Percentiles rank a stretch among this genome's conserved stretches.
Conservation (phyloP, 768 basidiomycete species). For the Collybia sp. region DNA sequence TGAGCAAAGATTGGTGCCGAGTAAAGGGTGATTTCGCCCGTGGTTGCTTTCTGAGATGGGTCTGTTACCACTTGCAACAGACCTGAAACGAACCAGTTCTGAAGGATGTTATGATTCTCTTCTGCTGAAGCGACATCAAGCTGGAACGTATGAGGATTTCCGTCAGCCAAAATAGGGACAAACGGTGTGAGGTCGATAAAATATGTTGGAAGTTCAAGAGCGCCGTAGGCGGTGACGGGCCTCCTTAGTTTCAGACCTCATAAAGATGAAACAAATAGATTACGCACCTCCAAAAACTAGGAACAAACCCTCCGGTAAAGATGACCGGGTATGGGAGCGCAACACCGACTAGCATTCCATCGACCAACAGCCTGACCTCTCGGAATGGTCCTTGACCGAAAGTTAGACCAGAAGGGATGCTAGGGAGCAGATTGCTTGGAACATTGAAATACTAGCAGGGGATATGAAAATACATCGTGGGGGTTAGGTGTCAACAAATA, state of each 20-base stretch:
- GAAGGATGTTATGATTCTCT: slow-evolving; percentile 53
- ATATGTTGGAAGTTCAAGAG: slow-evolving; percentile 74
- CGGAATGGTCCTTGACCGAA: slow-evolving; percentile 45
- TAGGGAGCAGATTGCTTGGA: slow-evolving; percentile 51
- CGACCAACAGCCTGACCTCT: slow-evolving; percentile 43
- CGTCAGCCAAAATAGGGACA: slow-evolving; percentile 65
- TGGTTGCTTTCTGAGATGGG: slow-evolving; percentile 55
- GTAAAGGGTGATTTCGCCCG: slow-evolving; percentile 60
- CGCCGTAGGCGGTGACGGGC: slow-evolving; percentile 74
- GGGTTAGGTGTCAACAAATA: slow-evolving; percentile 16
- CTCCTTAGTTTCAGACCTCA: slow-evolving; percentile 19
- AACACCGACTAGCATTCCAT: slow-evolving; percentile 40
- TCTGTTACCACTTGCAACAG: slow-evolving; percentile 65
- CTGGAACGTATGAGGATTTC: slow-evolving; percentile 60
- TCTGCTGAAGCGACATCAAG: slow-evolving; percentile 75
- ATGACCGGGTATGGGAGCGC: slow-evolving; percentile 54
- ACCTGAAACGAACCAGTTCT: slow-evolving; percentile 80
- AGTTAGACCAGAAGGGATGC: slow-evolving; percentile 42
- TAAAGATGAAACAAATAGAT: not conserved
- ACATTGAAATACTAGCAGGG: slow-evolving; percentile 58
- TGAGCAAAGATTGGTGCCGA: slow-evolving; percentile 52
- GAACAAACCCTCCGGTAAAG: slow-evolving; percentile 74
- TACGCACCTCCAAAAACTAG: slow-evolving; percentile 60
- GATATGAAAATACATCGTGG: slow-evolving; percentile 1
- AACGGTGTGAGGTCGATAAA: slow-evolving; percentile 78